phyloP scores from a whole-genome alignment of 176 grass and related monocot species.

The Hordeum vulgare region DNA sequence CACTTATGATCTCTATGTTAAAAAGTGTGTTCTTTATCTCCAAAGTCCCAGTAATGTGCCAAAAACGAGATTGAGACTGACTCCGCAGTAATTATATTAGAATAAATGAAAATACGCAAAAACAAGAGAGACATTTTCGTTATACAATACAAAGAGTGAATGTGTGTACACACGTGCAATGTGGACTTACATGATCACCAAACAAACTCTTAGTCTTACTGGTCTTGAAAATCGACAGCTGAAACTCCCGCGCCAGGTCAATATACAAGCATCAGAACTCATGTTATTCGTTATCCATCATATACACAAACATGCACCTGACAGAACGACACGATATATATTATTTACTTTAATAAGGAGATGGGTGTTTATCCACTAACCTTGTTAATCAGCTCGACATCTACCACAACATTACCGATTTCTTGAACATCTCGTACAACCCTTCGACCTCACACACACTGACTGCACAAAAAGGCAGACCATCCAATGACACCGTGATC shows the following conservation, averaged over 20 bases:
- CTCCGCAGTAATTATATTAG: no score
- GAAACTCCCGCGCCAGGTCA: constrained; percentile 39
- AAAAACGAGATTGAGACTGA: constrained; percentile 25
- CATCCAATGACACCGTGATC: no score
- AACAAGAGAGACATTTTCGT: no score
- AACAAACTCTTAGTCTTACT: no score
- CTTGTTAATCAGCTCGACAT: constrained; percentile 87
- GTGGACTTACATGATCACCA: no score
- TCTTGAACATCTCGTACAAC: constrained; percentile 87
- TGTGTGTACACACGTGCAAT: no score
- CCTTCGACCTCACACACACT: constrained; percentile 80
- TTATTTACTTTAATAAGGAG: background rate
- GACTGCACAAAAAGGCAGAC: constrained; percentile 30
- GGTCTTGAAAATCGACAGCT: no score
- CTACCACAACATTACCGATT: constrained; percentile 82
- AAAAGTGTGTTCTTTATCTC: no score
- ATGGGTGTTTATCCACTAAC: constrained; percentile 5
- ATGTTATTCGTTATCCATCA: constrained; percentile 1
- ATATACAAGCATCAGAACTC: background rate
- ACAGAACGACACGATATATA: background rate
- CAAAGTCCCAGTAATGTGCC: no score
- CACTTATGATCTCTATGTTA: no score
- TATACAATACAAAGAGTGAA: no score
- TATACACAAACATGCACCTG: background rate
- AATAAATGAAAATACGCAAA: no score